These are phyloP conservation scores for Ustilaginoidea virens DNA, from an alignment of 2,329 filamentous ascomycete genomes.

Conservation along the genomic window DNA sequence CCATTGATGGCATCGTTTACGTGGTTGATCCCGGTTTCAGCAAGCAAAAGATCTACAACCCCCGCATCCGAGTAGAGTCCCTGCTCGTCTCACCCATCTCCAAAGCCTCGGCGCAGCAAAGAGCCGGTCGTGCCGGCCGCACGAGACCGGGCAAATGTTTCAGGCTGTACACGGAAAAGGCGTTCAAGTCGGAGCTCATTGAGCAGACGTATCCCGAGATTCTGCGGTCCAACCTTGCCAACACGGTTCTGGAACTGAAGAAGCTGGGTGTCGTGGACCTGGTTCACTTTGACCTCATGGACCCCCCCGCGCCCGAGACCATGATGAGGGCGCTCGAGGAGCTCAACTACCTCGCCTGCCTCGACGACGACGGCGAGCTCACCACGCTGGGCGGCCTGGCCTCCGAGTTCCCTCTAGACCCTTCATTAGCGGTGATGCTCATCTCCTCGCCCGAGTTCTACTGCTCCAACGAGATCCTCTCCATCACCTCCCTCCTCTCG, in stretches of 20 bases:
- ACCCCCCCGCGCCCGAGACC: slow-evolving; percentile 92
- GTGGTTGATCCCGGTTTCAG: slow-evolving; percentile 98
- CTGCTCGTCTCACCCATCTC: slow-evolving; percentile 95
- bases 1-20: slow-evolving; percentile 97
- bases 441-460: slow-evolving; percentile 96
- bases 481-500: slow-evolving; percentile 82
- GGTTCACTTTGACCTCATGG: slow-evolving; percentile 98
- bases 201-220: slow-evolving; percentile 96
- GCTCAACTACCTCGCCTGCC: slow-evolving; percentile 89
- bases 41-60: slow-evolving; percentile 99
- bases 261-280: slow-evolving; percentile 92
- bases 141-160: slow-evolving; percentile 98
- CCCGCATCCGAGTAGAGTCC: slow-evolving; percentile 88
- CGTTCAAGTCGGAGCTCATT: slow-evolving; percentile 96
- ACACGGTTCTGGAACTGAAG: slow-evolving; percentile 90
- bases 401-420: slow-evolving; percentile 91
- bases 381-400: slow-evolving; percentile 74
- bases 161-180: slow-evolving; percentile 83
- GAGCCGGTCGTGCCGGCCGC: slow-evolving; percentile 97
- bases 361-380: slow-evolving; percentile 91
- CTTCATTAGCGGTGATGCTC: slow-evolving; percentile 89
- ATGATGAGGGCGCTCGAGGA: slow-evolving; percentile 97
- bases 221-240: slow-evolving; percentile 82
- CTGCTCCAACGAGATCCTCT: slow-evolving; percentile 96
- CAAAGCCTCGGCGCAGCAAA: slow-evolving; percentile 91